Percentiles rank a stretch among this genome's conserved stretches.
These are phyloP conservation scores for Larix kaempferi DNA, from an alignment of 75 land plant species.

Conservation along the genomic window DNA sequence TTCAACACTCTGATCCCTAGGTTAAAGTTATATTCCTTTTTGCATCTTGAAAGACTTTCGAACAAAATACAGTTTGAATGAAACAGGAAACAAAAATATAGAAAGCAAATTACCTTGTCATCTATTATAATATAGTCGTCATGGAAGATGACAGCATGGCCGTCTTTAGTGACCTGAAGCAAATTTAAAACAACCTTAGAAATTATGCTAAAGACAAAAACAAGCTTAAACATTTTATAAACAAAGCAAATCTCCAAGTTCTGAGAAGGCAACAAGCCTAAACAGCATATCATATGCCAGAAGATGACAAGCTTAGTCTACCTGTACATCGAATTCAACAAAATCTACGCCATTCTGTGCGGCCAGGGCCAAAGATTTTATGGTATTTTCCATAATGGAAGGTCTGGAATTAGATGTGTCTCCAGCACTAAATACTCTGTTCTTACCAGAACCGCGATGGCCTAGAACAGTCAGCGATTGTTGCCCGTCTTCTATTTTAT, in stretches of 20 bases:
- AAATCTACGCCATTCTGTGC: slow-evolving; percentile 40
- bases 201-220: background rate
- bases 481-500: no score
- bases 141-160: slow-evolving; percentile 41
- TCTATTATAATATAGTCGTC: slow-evolving; percentile 36
- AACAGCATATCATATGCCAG: background rate
- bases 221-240: background rate
- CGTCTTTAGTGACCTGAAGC: slow-evolving; percentile 42
- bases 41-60: background rate
- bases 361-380: slow-evolving; percentile 35
- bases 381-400: slow-evolving; percentile 51
- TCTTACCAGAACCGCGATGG: slow-evolving; percentile 49
- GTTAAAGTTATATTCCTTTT: background rate
- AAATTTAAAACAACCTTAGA: background rate
- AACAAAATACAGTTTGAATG: background rate
- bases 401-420: slow-evolving; percentile 9
- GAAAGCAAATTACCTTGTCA: slow-evolving; percentile 9
- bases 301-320: slow-evolving; percentile 1
- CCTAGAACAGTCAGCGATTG: slow-evolving; percentile 8
- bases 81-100: background rate
- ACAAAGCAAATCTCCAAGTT: background rate
- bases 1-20: background rate
- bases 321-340: slow-evolving; percentile 61
- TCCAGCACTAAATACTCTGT: slow-evolving; percentile 13
- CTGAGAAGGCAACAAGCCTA: background rate